Percentiles rank a stretch among this genome's conserved stretches.
Conservation (phyloP, 2,329 filamentous ascomycete species). For the Dactylellina cionopaga region DNA sequence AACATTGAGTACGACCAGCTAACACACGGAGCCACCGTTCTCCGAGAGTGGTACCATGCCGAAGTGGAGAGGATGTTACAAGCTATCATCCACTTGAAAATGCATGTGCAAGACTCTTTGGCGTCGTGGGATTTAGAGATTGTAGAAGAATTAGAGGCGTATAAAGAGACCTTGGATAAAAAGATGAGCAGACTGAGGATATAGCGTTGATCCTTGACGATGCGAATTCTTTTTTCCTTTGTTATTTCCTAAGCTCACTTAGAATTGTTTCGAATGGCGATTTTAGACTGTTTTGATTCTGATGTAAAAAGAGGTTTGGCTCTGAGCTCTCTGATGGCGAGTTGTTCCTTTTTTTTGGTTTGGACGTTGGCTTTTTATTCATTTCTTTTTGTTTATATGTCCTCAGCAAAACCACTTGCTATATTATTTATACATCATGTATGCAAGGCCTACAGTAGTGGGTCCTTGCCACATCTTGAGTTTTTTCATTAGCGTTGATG, state of each 20-base stretch:
- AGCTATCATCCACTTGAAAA: conserved; percentile 98
- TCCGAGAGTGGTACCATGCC: conserved; percentile 97
- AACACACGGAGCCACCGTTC: conserved; percentile 79
- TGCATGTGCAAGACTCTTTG: conserved; percentile 90
- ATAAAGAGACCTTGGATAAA: conserved; percentile 64
- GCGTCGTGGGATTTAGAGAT: conserved; percentile 96
- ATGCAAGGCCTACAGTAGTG: too few relatives aligned
- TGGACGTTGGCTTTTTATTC: conserved; percentile 1
- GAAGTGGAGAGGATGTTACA: conserved; percentile 96
- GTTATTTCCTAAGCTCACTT: neutral
- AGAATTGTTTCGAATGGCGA: neutral
- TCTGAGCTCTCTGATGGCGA: too few relatives aligned
- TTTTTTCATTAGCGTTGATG: neutral
- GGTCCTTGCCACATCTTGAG: too few relatives aligned
- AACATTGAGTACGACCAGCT: conserved; percentile 98
- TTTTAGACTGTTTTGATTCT: neutral
- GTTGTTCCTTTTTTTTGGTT: neutral
- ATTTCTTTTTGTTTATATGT: neutral
- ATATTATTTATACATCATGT: too few relatives aligned
- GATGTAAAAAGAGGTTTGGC: too few relatives aligned
- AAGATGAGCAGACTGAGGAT: conserved; percentile 47
- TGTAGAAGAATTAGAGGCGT: conserved; percentile 87
- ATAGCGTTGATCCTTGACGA: conserved; percentile 2
- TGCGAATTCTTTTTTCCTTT: conserved; percentile 1
- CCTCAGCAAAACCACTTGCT: too few relatives aligned